A percentile compares a stretch with the other conserved stretches of the same genome.
phyloP scores from a whole-genome alignment of 179 eudicot genomes.

The Heliamphora pulchella region DNA sequence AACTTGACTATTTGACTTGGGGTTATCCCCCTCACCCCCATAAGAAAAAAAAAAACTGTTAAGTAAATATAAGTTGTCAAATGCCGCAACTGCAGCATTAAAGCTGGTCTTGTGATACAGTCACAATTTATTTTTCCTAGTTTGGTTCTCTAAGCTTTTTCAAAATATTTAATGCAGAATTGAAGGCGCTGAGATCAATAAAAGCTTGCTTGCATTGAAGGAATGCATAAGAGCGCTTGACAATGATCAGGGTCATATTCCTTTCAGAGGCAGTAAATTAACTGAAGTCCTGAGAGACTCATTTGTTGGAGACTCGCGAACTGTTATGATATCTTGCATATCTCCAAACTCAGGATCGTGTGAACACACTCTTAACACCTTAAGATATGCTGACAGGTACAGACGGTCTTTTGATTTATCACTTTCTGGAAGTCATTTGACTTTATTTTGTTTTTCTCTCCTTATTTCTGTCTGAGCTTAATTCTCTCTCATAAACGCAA shows the following conservation, averaged over 20 bases:
- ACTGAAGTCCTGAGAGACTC: slow-evolving; percentile 97
- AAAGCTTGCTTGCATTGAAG: slow-evolving; percentile 94
- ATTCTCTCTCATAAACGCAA: neutral
- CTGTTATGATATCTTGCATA: slow-evolving; percentile 95
- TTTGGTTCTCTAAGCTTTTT: neutral
- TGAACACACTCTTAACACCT: slow-evolving; percentile 91
- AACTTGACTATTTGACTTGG: neutral
- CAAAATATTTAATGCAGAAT: slow-evolving; percentile 42
- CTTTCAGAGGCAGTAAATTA: slow-evolving; percentile 95
- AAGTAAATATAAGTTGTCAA: neutral
- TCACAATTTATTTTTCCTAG: neutral
- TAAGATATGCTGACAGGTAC: slow-evolving; percentile 97
- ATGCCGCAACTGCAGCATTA: neutral
- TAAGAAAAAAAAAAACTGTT: neutral
- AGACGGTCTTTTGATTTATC: neutral
- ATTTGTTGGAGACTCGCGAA: slow-evolving; percentile 91
- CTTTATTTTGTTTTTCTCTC: neutral
- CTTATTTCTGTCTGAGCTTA: neutral
- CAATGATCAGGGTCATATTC: slow-evolving; percentile 94
- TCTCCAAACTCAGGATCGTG: slow-evolving; percentile 93
- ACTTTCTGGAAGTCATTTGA: neutral
- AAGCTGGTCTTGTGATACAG: neutral
- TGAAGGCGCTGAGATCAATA: slow-evolving; percentile 98
- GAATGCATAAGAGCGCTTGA: slow-evolving; percentile 98
- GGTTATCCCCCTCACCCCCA: neutral